A percentile compares a stretch with the other conserved stretches of the same genome.
Evolutionary conservation across 1,284 basidiomycete species (phyloP).

Genomic region (Papiliotrema flavescens): DNA sequence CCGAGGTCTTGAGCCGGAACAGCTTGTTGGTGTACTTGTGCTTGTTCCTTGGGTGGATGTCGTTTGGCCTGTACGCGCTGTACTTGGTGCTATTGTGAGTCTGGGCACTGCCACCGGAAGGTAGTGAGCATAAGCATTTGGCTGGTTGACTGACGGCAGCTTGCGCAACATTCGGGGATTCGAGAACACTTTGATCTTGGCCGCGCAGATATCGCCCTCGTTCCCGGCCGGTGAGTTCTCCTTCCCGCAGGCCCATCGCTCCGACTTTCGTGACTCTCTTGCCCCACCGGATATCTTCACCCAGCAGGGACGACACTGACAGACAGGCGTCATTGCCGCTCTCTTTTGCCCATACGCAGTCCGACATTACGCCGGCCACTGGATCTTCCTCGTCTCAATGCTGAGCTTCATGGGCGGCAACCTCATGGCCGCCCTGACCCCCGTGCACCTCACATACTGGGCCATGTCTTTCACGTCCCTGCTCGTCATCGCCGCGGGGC

Average conservation of each 20-base stretch:
- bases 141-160: slow-evolving; percentile 3
- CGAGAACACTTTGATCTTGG: slow-evolving; percentile 17
- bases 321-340: slow-evolving; percentile 22
- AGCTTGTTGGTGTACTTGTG: slow-evolving; percentile 23
- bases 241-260: neutral
- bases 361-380: slow-evolving; percentile 15
- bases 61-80: slow-evolving; percentile 27
- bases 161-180: slow-evolving; percentile 24
- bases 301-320: neutral
- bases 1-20: slow-evolving; percentile 19
- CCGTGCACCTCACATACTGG: slow-evolving; percentile 22
- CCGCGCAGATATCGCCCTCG: slow-evolving; percentile 24
- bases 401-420: slow-evolving; percentile 24
- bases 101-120: neutral
- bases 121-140: neutral
- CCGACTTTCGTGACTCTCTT: too few species aligned
- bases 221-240: slow-evolving; percentile 12
- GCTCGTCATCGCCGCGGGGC: slow-evolving; percentile 13
- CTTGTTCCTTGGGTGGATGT: slow-evolving; percentile 31
- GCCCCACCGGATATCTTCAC: neutral
- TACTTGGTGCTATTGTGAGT: slow-evolving; percentile 22
- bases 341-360: slow-evolving; percentile 24
- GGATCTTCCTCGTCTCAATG: slow-evolving; percentile 31
- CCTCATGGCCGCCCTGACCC: slow-evolving; percentile 21
- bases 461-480: slow-evolving; percentile 18